phyloP scores from a whole-genome alignment of 441 rosid species.

The Adansonia grandidieri region DNA sequence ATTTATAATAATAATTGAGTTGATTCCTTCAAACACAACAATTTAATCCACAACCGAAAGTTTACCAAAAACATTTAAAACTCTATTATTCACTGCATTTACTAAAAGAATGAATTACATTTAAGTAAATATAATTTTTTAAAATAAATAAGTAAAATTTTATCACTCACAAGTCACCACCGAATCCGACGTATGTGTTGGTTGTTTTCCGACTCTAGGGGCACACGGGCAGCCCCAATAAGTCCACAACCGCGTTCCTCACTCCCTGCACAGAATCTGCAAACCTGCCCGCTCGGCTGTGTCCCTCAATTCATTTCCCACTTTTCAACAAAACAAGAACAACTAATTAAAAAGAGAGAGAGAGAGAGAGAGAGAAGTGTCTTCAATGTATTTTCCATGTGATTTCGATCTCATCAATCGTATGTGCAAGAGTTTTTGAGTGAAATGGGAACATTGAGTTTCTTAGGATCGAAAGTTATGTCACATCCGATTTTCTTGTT shows the following conservation, averaged over 20 bases:
- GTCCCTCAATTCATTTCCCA: slow-evolving; percentile 27
- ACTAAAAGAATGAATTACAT: slow-evolving; percentile 15
- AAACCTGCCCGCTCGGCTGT: slow-evolving; percentile 67
- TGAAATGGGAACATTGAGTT: slow-evolving; percentile 56
- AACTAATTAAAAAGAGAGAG: background rate
- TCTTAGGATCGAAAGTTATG: slow-evolving; percentile 63
- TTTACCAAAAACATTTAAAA: slow-evolving; percentile 18
- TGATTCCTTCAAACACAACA: background rate
- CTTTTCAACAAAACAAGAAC: slow-evolving; percentile 20
- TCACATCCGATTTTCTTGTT: slow-evolving; percentile 66
- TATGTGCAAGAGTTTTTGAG: slow-evolving; percentile 77
- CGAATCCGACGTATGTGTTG: slow-evolving; percentile 28
- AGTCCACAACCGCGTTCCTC: slow-evolving; percentile 28
- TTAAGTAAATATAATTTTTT: background rate
- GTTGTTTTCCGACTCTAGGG: slow-evolving; percentile 28
- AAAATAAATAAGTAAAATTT: background rate
- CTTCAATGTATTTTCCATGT: slow-evolving; percentile 3
- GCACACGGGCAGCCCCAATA: slow-evolving; percentile 45
- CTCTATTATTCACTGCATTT: background rate
- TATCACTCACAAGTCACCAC: slow-evolving; percentile 27
- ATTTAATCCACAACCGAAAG: background rate
- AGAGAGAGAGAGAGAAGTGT: background rate
- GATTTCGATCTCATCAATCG: slow-evolving; percentile 25
- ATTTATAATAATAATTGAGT: background rate
- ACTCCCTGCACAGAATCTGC: background rate